Evolutionary conservation across 805 yeast species (phyloP).

Genomic region (Metschnikowia proteae): DNA sequence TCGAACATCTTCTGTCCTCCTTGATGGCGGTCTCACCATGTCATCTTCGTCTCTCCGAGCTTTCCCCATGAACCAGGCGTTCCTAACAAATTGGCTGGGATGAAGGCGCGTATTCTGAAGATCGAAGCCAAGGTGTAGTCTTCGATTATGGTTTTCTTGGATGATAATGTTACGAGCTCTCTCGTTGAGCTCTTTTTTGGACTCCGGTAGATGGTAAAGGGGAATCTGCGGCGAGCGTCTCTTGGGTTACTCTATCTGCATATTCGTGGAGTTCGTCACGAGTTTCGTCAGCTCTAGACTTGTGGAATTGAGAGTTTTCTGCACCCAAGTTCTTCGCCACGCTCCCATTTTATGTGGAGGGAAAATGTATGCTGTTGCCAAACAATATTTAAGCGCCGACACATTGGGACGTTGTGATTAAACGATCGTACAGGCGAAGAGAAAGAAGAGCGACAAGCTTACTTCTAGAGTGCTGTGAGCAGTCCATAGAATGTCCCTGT

Average conservation of each 20-base stretch:
- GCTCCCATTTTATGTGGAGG: too few species aligned
- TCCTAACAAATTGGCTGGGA: conserved; percentile 13
- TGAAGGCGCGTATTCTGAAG: conserved; percentile 16
- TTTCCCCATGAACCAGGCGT: conserved; percentile 9
- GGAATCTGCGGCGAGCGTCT: conserved; percentile 17
- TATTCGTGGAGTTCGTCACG: conserved; percentile 4
- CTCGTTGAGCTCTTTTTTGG: conserved; percentile 12
- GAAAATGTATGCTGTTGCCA: too few species aligned
- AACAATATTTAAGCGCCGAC: too few species aligned
- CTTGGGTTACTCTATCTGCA: conserved; percentile 4
- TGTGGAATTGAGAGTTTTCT: conserved; percentile 12
- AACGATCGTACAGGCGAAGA: too few species aligned
- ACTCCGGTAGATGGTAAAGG: conserved; percentile 16
- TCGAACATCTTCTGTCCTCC: background rate
- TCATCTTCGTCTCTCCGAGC: conserved; percentile 8
- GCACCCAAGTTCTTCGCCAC: too few species aligned
- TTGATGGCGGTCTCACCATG: conserved; percentile 2
- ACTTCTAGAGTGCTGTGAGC: too few species aligned
- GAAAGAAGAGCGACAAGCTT: too few species aligned
- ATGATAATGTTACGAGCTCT: conserved; percentile 10
- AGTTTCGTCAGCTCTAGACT: background rate
- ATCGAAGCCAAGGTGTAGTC: conserved; percentile 17
- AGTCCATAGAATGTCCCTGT: too few species aligned
- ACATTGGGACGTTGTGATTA: too few species aligned
- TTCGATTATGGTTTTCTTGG: conserved; percentile 17